Evolutionary conservation across 2,329 filamentous ascomycete genomes (phyloP).

Genomic region (Neofusicoccum sp.): DNA sequence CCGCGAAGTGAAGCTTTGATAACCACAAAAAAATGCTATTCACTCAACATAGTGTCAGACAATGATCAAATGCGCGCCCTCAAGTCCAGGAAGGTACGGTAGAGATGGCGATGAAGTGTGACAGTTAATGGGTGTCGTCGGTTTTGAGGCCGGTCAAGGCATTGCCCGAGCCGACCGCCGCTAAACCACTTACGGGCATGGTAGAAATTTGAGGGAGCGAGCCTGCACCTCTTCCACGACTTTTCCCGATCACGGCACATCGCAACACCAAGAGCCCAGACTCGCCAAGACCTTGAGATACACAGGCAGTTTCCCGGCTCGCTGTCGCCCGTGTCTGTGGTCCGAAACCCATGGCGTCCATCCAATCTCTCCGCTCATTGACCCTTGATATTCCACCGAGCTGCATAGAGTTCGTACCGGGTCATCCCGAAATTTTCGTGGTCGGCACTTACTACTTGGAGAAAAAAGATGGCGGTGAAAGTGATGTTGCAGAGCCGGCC

Average conservation of each 20-base stretch:
- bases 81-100: constrained; percentile 22
- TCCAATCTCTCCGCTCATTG: constrained; percentile 52
- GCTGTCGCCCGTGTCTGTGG: not conserved
- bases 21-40: too few species aligned
- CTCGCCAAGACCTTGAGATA: not conserved
- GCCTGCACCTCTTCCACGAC: not conserved
- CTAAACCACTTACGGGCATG: not conserved
- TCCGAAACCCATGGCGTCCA: constrained; percentile 32
- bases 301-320: not conserved
- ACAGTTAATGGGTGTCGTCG: not conserved
- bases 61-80: too few species aligned
- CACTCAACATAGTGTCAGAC: not conserved
- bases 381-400: constrained; percentile 71
- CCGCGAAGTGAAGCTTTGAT: too few species aligned
- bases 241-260: not conserved
- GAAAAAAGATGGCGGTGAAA: constrained; percentile 41
- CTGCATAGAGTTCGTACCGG: constrained; percentile 74
- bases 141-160: not conserved
- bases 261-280: not conserved
- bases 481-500: constrained; percentile 22
- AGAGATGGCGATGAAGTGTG: too few species aligned
- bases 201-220: constrained; percentile 17
- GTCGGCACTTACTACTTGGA: constrained; percentile 85
- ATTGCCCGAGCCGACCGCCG: not conserved
- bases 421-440: constrained; percentile 66